Conservation (phyloP, 1,284 basidiomycete species). For the Leccinum fallax region DNA sequence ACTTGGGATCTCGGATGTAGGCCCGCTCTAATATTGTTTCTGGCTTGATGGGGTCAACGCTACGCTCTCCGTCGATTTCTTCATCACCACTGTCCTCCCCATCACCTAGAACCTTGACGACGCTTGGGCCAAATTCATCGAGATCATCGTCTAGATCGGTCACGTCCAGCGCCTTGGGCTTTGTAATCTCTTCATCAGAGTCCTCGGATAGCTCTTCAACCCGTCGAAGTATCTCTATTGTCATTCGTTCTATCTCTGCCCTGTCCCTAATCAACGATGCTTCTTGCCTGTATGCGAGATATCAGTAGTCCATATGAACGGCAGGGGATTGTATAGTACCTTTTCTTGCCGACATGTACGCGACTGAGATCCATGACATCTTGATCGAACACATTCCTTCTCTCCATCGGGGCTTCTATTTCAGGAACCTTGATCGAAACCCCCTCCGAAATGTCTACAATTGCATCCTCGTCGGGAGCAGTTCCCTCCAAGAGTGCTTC, state of each 20-base stretch:
- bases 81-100: slow-evolving; percentile 59
- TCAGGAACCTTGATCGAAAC: not conserved
- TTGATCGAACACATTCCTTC: slow-evolving; percentile 75
- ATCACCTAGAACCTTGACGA: slow-evolving; percentile 54
- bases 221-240: slow-evolving; percentile 77
- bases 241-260: slow-evolving; percentile 71
- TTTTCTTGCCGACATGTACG: slow-evolving; percentile 71
- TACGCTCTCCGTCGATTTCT: slow-evolving; percentile 36
- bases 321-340: slow-evolving; percentile 38
- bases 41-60: slow-evolving; percentile 33
- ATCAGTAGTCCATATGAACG: slow-evolving; percentile 13
- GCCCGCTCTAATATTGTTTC: slow-evolving; percentile 75
- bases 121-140: slow-evolving; percentile 39
- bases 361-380: slow-evolving; percentile 64
- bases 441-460: slow-evolving; percentile 16
- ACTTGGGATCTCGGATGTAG: slow-evolving; percentile 70
- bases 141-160: slow-evolving; percentile 57
- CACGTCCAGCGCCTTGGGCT: slow-evolving; percentile 23
- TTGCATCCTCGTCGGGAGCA: slow-evolving; percentile 50
- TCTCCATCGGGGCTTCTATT: slow-evolving; percentile 35
- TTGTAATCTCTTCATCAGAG: slow-evolving; percentile 54
- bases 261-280: slow-evolving; percentile 55
- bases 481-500: slow-evolving; percentile 72
- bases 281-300: slow-evolving; percentile 42
- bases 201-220: slow-evolving; percentile 69